phyloP scores from a whole-genome alignment of 345 rosid genomes.

The Salix brachista region DNA sequence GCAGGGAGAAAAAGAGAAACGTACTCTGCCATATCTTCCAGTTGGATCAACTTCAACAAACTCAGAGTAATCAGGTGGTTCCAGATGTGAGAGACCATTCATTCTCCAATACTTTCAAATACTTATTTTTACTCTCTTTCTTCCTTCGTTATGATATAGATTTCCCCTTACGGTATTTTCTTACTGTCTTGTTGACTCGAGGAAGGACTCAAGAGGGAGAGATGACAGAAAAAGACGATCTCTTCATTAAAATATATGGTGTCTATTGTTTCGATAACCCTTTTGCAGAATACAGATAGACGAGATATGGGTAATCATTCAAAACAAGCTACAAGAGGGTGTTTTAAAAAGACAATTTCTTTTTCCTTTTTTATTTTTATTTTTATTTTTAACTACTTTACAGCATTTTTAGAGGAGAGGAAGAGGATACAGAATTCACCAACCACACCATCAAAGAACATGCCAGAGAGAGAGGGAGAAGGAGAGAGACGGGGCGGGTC shows the following conservation, averaged over 20 bases:
- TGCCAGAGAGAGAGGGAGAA: conserved; percentile 12
- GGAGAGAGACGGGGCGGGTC: too few species aligned
- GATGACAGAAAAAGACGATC: neutral
- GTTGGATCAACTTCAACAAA: conserved; percentile 97
- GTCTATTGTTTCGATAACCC: neutral
- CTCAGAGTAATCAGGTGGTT: conserved; percentile 47
- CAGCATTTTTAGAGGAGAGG: conserved; percentile 14
- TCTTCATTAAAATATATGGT: neutral
- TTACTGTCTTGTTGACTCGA: neutral
- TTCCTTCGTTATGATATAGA: conserved; percentile 2
- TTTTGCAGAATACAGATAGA: neutral
- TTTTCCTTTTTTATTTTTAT: neutral
- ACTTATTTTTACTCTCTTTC: neutral
- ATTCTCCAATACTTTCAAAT: conserved; percentile 28
- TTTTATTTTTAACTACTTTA: neutral
- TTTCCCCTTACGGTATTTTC: neutral
- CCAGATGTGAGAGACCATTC: conserved; percentile 55
- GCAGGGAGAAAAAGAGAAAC: conserved; percentile 9
- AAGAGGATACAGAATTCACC: conserved; percentile 17
- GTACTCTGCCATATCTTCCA: conserved; percentile 96
- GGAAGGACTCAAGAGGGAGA: neutral
- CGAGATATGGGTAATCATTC: neutral
- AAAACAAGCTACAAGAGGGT: neutral
- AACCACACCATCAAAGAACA: conserved; percentile 24
- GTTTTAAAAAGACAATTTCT: conserved; percentile 10